Evolutionary conservation across 305 asterid species (phyloP), one percentile per base, ranked within the genome.

Genomic region (Coffea humblotiana): DNA sequence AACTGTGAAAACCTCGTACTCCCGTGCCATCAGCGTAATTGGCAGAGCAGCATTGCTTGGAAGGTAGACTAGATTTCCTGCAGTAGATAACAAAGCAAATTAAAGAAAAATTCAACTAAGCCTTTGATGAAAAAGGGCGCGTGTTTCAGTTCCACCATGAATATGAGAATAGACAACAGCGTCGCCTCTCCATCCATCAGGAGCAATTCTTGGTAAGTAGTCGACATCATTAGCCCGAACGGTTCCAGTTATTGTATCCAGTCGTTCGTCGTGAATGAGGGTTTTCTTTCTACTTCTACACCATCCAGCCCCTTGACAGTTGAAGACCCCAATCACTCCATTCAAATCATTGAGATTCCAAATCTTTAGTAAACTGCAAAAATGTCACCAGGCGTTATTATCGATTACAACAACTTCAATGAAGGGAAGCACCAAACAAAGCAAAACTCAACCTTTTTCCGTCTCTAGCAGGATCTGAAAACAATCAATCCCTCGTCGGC

Each of bases 241-340:
- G 52, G 84, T 61, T 76, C 97, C 94, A 45, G 94, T 90, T 72
- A 90, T 86, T 2, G 94, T 88, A 75, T 87, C 94, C 10, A 97
- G 98, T 77, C 86, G 90, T 77, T 84, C 79, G 75, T 95, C 90
- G 15, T 95, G 98, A 79, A 95, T 92, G 85, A 91, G 96, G 82
- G 90, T 93, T 80, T 61, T 95, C 90, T 92, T 95, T 10, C 85
- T 96, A 25, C 49, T 84, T 81, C 80, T 91, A 64, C 98, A 93
- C 98, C 98, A 92, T 64, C 98, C 97, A 32, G 99, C 97, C 76
- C 98, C 97, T 88, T 94, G 98, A 91, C 97, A 94, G 88, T 92
- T 94, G 82, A 94, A 94, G 51, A 87, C 91, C 25, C 97, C 99
- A 8, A 92, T 63, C 25, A 95, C 94, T 71, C 98, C 95, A 15